These are phyloP conservation scores for Apium graveolens DNA, from an alignment of 129 eudicot species.

Conservation along the genomic window DNA sequence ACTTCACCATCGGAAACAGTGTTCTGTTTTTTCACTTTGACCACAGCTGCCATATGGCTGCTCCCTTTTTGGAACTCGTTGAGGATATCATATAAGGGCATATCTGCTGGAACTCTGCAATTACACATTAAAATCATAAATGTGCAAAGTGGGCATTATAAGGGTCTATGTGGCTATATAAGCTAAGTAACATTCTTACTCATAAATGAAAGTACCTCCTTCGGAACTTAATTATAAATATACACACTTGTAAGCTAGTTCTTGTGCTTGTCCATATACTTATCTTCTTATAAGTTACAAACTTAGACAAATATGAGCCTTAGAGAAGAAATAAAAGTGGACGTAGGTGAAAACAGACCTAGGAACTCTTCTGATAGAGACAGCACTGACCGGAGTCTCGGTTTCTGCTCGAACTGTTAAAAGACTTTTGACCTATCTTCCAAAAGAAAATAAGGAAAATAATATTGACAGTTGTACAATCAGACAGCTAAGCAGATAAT, in stretches of 20 bases:
- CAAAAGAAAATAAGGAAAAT: conserved; percentile 10
- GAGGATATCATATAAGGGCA: conserved; percentile 93
- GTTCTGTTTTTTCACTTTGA: conserved; percentile 55
- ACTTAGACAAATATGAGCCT: background rate
- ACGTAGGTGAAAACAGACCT: conserved; percentile 32
- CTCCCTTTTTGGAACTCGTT: conserved; percentile 96
- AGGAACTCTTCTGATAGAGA: conserved; percentile 89
- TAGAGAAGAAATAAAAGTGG: background rate
- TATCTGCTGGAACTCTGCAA: conserved; percentile 81
- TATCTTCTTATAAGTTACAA: background rate
- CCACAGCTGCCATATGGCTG: conserved; percentile 99
- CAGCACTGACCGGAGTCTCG: conserved; percentile 95
- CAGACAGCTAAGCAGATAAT: background rate
- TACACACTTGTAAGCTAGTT: background rate
- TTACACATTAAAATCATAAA: background rate
- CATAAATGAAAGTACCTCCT: background rate
- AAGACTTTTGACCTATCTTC: conserved; percentile 81
- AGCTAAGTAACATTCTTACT: background rate
- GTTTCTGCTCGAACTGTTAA: conserved; percentile 97
- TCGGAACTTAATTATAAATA: background rate
- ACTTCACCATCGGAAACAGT: conserved; percentile 21
- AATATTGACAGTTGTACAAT: background rate
- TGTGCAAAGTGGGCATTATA: background rate
- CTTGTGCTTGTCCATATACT: background rate
- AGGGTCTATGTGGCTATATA: background rate